Base-by-base conservation (phyloP, 75 land plant genomes). In the Cunninghamia lanceolata region DNA sequence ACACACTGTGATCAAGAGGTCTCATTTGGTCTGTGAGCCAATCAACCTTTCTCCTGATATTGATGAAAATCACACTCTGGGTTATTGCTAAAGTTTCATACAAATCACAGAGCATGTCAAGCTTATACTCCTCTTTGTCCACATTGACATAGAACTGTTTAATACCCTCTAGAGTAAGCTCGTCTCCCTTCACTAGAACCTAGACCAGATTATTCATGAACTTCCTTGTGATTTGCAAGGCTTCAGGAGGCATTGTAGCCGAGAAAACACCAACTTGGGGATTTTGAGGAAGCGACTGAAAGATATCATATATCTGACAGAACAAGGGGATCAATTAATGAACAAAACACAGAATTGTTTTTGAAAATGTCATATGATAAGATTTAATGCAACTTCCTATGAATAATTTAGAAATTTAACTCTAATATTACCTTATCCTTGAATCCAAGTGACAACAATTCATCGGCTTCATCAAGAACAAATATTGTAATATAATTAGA, bases 381-480 rank as follows among this genome's bases (percentile, higher is more conserved):
- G 34, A 82, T 52, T 46, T 17, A 42, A 25, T 14, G 9, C 25
- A 39, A 15, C 52, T 14, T 35, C 10, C 17, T 15, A 75, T 36
- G 78, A 35, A 75, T 15, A 75, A 94, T n/a, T n/a, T n/a, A n/a
- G n/a, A n/a, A n/a, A n/a, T n/a, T n/a, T n/a, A n/a, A n/a, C n/a
- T n/a, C n/a, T n/a, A n/a, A n/a, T n/a, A n/a, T n/a, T n/a, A n/a
- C n/a, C n/a, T n/a, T n/a, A n/a, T n/a, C n/a, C n/a, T n/a, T n/a
- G n/a, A n/a, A n/a, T n/a, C n/a, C n/a, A n/a, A n/a, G n/a, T n/a
- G n/a, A n/a, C n/a, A n/a, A 94, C 96, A 94, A 93, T 87, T 94
- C 96, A 90, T 94, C 94, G 17, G 96, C 94, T 79, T 94, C 96
- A 93, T 94, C 92, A 25, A 92, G 84, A 40, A 92, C 92, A 89